Conservation (phyloP, 2,329 filamentous ascomycete genomes). For the Penicillium sp. region DNA sequence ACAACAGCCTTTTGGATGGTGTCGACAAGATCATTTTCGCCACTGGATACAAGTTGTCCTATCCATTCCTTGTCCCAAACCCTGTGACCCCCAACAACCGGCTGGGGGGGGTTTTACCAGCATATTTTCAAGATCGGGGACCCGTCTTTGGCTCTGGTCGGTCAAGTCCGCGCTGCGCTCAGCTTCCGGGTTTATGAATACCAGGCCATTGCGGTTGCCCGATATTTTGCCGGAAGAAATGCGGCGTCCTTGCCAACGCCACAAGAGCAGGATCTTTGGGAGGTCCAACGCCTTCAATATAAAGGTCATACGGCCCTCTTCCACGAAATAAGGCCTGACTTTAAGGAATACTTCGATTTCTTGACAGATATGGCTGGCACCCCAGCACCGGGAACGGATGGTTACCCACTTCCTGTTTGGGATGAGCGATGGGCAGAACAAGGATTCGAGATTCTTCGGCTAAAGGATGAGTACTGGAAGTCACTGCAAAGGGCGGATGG, state of each 20-base stretch:
- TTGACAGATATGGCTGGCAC: constrained; percentile 41
- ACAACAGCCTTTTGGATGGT: constrained; percentile 14
- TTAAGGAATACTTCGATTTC: constrained; percentile 42
- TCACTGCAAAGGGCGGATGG: constrained; percentile 5
- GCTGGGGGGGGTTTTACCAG: constrained; percentile 28
- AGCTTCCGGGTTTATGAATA: constrained; percentile 34
- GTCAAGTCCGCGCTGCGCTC: constrained; percentile 28
- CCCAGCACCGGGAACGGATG: constrained; percentile 36
- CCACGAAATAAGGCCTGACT: constrained; percentile 32
- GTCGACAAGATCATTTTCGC: constrained; percentile 34
- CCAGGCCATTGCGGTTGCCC: constrained; percentile 31
- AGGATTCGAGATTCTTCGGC: constrained; percentile 19
- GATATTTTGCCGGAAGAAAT: constrained; percentile 28
- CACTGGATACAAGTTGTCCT: constrained; percentile 30
- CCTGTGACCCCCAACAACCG: constrained; percentile 25
- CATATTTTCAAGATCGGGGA: constrained; percentile 32
- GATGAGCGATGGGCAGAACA: constrained; percentile 35
- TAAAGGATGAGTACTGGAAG: constrained; percentile 22
- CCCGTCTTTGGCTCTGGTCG: constrained; percentile 30
- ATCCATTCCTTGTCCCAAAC: constrained; percentile 29
- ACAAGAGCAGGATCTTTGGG: constrained; percentile 28
- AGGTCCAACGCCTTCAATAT: constrained; percentile 21
- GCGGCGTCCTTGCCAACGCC: constrained; percentile 17
- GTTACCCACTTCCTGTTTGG: constrained; percentile 38
- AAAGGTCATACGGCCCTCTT: constrained; percentile 22